Conservation (phyloP, 1,284 basidiomycete genomes). For the Rhodotorula mucilaginosa region DNA sequence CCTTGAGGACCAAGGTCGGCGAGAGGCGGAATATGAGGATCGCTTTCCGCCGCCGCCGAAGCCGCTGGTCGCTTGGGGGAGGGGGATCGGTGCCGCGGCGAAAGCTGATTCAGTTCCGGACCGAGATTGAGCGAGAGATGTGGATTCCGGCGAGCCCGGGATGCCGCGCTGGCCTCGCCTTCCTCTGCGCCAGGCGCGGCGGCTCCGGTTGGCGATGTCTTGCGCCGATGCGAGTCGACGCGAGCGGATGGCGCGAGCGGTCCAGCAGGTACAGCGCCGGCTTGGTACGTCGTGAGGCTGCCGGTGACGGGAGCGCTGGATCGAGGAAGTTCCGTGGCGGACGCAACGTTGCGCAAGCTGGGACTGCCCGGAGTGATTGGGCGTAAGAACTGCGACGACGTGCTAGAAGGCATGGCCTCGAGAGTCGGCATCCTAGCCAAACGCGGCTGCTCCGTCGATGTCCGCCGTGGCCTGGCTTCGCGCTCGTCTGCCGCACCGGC, state of each 20-base stretch:
- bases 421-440: slow-evolving; percentile 8
- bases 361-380: slow-evolving; percentile 16
- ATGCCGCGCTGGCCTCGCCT: slow-evolving; percentile 24
- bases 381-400: slow-evolving; percentile 36
- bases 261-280: slow-evolving; percentile 24
- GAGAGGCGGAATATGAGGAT: slow-evolving; percentile 3
- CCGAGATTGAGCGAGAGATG: slow-evolving; percentile 44
- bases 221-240: slow-evolving; percentile 18
- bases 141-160: slow-evolving; percentile 38
- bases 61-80: background rate
- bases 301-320: background rate
- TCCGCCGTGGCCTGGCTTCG: slow-evolving; percentile 18
- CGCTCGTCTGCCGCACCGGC: slow-evolving; percentile 17
- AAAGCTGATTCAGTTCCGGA: slow-evolving; percentile 27
- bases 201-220: slow-evolving; percentile 11
- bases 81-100: slow-evolving; percentile 1
- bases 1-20: background rate
- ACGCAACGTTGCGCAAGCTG: slow-evolving; percentile 35
- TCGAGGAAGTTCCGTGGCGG: slow-evolving; percentile 31
- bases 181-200: slow-evolving; percentile 31
- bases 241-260: slow-evolving; percentile 42
- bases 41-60: background rate
- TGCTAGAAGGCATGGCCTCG: slow-evolving; percentile 23
- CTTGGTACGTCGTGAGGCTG: background rate
- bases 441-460: slow-evolving; percentile 27